Evolutionary conservation across 768 basidiomycete genomes (phyloP), one percentile per base, ranked within the genome.

Genomic region (Mycena belliarum): DNA sequence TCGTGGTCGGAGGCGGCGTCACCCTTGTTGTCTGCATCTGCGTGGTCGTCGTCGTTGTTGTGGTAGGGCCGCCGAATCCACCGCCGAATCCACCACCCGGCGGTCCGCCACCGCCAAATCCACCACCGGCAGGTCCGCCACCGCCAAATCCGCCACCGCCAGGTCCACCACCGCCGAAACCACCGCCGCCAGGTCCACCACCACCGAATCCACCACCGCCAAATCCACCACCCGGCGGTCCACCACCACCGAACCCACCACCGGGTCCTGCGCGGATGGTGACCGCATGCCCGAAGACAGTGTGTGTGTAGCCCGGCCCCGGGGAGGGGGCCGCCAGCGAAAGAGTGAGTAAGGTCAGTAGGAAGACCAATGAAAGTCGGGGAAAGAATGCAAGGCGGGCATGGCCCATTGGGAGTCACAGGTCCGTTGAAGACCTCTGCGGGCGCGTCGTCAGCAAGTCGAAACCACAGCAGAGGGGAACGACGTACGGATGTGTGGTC

Each of bases 291-390:
- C 51, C 57, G 16, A 41, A 20, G 21, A 38, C 1, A 16, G 47
- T 46, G 40, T 42, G 10, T 11, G 28, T 35, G 25, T 24, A 35
- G 49, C 29, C 37, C 18, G 37, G 37, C 3, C 6, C 18, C 18
- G 37, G 37, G 16, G 37, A 16, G 18, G 37, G 51, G n/a, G 51
- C 50, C 25, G 57, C 57, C 29, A 41, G 20, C 5, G 40, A 59
- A 53, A 52, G 57, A 49, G 41, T 16, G 57, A 59, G 25, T 49
- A 29, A 20, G 57, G 57, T 59, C 57, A 59, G 57, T 59, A 59
- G 52, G 57, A 59, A 48, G 57, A 59, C 57, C 57, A 59, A 59
- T 24, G 57, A 59, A n/a, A 59, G 57, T 59, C 40, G 51, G 32
- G 33, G 35, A 59, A 59, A 59, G 57, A 59, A 28, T 33, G 57